Evolutionary conservation across 2,329 filamentous ascomycete species (phyloP), one percentile per base, ranked within the genome.

Genomic region (Ophiostoma triangulosporum): DNA sequence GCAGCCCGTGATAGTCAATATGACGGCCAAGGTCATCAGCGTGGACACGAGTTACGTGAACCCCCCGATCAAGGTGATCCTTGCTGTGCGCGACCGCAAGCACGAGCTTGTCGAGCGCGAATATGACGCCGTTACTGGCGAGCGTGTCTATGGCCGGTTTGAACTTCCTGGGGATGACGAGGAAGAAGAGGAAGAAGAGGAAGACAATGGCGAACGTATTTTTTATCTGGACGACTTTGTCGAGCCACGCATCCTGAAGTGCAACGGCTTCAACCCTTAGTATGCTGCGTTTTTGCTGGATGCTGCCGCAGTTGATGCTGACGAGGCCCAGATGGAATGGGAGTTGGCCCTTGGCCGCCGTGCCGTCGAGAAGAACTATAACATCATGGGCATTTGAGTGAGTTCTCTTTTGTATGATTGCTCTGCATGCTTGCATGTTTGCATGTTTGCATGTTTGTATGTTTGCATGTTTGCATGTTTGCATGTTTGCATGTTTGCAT

Each of bases 111-210:
- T 74, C 52, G 70, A 81, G 57, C 83, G 77, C 61, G 65, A 68
- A 17, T 81, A 81, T 58, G 81, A 91, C 60, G 74, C 80, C 11
- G 68, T 76, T 36, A 83, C 84, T 0, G 88, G 88, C 0, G 73
- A 84, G 57, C 76, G 88, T 9, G 67, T 88, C 9, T 95, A 91
- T 60, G 81, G 77, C 57, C 86, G 82, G 55, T 93, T 94, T 59
- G 88, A 94, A 61, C 81, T 81, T 60, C 83, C 84, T 0, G 77
- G 22, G 0, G 73, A 73, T 2, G 70, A 72, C 33, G 75, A 78
- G 12, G 77, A 43, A 14, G 68, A 66, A 14, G 68, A 66, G 3
- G 71, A 71, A 9, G 76, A 84, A 54, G 74, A 33, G 3, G 45
- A 32, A 2, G 49, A 53, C 32, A 33, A 83, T 56, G 84, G 84